phyloP scores from a whole-genome alignment of 345 rosid species.

The Sisymbrium altissimum region DNA sequence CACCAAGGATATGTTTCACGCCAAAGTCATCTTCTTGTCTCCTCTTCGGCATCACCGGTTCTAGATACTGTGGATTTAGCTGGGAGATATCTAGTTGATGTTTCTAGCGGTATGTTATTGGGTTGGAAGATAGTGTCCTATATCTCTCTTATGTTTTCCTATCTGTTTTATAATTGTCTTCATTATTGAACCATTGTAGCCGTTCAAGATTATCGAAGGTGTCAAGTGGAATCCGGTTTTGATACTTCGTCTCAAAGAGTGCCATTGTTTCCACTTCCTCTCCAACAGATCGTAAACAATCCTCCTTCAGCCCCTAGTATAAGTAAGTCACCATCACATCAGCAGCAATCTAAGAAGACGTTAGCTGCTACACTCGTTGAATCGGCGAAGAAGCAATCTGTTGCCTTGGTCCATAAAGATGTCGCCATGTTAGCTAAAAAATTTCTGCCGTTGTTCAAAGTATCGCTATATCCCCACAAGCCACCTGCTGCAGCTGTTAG shows the following conservation, averaged over 20 bases:
- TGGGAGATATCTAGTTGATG: conserved; percentile 57
- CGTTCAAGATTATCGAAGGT: conserved; percentile 53
- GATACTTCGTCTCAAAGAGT: conserved; percentile 53
- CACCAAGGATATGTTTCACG: conserved; percentile 48
- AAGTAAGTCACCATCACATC: conserved; percentile 41
- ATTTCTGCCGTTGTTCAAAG: conserved; percentile 64
- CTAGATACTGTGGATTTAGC: conserved; percentile 61
- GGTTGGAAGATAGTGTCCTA: not conserved
- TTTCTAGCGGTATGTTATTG: conserved; percentile 50
- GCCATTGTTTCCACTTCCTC: conserved; percentile 65
- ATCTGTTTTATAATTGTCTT: conserved; percentile 8
- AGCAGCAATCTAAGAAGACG: conserved; percentile 63
- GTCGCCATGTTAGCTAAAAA: conserved; percentile 67
- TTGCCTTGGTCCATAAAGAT: conserved; percentile 80
- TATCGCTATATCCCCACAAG: conserved; percentile 77
- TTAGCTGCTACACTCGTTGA: conserved; percentile 85
- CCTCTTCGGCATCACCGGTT: conserved; percentile 45
- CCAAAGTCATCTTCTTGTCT: conserved; percentile 48
- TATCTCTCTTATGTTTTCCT: conserved; percentile 12
- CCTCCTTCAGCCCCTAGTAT: conserved; percentile 29
- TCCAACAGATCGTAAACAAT: conserved; percentile 32
- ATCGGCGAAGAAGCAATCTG: conserved; percentile 69
- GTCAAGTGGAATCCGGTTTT: conserved; percentile 49
- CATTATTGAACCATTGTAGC: conserved; percentile 48
- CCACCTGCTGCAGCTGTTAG: conserved; percentile 74